Conservation (phyloP, 345 rosid species). For the Populus davidiana region DNA sequence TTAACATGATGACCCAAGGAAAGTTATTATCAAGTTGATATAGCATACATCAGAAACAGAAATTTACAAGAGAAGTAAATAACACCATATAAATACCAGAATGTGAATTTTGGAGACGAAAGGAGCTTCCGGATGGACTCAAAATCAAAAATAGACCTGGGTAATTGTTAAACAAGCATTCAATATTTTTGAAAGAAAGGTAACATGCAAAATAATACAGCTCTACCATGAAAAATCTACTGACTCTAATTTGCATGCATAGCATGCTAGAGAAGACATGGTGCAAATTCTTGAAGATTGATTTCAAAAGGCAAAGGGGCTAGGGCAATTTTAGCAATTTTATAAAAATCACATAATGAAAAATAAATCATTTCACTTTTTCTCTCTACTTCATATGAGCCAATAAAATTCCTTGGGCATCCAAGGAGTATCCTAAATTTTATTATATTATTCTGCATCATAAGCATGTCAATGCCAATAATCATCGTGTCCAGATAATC, state of each 20-base stretch:
- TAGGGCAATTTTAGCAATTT: neutral
- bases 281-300: neutral
- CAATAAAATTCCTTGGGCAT: neutral
- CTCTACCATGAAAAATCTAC: neutral
- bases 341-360: neutral
- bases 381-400: neutral
- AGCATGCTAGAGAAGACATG: neutral
- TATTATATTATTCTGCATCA: neutral
- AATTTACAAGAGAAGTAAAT: conserved; percentile 2
- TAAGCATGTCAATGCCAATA: neutral
- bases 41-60: conserved; percentile 8
- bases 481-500: neutral
- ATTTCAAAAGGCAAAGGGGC: neutral
- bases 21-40: conserved; percentile 7
- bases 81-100: conserved; percentile 60
- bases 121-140: conserved; percentile 73
- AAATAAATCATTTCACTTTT: neutral
- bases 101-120: conserved; percentile 78
- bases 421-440: neutral
- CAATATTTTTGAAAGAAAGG: neutral
- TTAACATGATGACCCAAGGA: conserved; percentile 22
- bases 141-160: conserved; percentile 92
- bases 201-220: neutral
- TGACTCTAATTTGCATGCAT: neutral
- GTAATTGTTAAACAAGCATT: conserved; percentile 10